Base-by-base conservation (phyloP, 2,329 filamentous ascomycete genomes). In the Leptographium galeiforme region DNA sequence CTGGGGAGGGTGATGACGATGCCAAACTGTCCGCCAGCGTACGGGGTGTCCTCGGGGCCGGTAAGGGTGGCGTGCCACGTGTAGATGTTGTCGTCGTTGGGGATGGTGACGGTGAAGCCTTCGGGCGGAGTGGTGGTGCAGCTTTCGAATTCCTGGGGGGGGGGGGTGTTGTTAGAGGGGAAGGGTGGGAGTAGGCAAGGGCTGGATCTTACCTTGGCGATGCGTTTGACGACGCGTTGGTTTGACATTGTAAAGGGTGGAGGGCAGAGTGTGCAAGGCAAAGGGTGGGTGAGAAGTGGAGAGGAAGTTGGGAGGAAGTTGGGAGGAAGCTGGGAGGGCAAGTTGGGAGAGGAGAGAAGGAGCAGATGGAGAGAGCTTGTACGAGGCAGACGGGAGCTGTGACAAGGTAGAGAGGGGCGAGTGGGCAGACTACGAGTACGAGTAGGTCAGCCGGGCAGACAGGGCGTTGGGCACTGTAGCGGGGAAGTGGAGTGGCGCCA, bases 1-100 rank as follows among this genome's bases (percentile, higher is more conserved):
- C 74, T 70, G 14, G 89, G 89, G 12, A 96, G 81, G 43, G 70
- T 75, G 60, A 95, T 74, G 57, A 82, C 70, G 57, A 96, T 71
- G 60, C 79, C 79, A 77, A 89, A 96, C 59, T 71, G 72, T 63
- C 89, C 89, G 61, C 81, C 83, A 74, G 67, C 63, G 70, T 78
- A 81, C 59, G 69, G 62, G 3, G 72, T 71, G 39, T 59, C 55
- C 4, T 68, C 49, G 0, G 77, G 76, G 2, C 75, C 75, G 2
- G 61, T 43, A 54, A 81, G 67, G 16, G 64, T 67, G 57, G 77
- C 64, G 64, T 73, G 69, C 78, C 78, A 81, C 41, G 63, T 70
- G 69, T 76, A 70, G 53, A 81, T 66, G 65, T 77, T 66, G 48
- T 68, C 59, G 57, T 74, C 71, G 57, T 67, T 63, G 52, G 73